Evolutionary conservation across 108 stramenopile species (phyloP), one percentile per base, ranked within the genome.

Genomic region (Pseudonitzschia pungens): DNA sequence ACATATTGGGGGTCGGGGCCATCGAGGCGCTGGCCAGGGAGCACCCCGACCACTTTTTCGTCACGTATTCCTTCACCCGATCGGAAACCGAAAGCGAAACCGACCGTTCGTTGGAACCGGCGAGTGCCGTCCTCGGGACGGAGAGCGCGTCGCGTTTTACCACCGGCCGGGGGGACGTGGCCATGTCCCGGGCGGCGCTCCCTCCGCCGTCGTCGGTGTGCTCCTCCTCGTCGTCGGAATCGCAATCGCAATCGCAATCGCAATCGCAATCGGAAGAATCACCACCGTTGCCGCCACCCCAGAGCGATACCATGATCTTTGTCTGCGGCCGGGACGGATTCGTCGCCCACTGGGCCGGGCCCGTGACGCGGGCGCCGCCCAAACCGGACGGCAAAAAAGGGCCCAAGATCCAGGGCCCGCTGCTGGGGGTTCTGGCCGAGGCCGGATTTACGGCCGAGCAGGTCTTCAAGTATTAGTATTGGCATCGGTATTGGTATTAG

Each of bases 311-410:
- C 9, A 77, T 77, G 77, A 57, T 77, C 3, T 77, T 77, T 73
- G 73, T 77, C 20, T 77, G 77, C 28, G 77, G 77, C 14, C 53
- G 33, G 27, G 77, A 77, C 67, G 77, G 77, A 20, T 77, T 77
- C 41, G 60, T 71, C 40, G 48, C 64, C 3, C 53, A 55, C 18
- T 77, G 77, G 77, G 77, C 48, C 31, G 77, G 77, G n/a, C 72
- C 77, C 3, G 71, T 77, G 14, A 11, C 27, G 24, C 45, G 77
- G 18, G 77, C 66, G 16, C 72, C 71, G 33, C 77, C 72, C 26
- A 28, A 44, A 29, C 51, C 72, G 3, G 73, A 69, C 36, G 73
- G 67, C 16, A 69, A 41, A 9, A 77, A 77, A 42, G 77, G 77
- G 12, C 77, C 77, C 31, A 77, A 77, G 68, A 73, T 77, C 14